Evolutionary conservation across 768 basidiomycete species (phyloP).

Genomic region (Phanerochaete carnosa): DNA sequence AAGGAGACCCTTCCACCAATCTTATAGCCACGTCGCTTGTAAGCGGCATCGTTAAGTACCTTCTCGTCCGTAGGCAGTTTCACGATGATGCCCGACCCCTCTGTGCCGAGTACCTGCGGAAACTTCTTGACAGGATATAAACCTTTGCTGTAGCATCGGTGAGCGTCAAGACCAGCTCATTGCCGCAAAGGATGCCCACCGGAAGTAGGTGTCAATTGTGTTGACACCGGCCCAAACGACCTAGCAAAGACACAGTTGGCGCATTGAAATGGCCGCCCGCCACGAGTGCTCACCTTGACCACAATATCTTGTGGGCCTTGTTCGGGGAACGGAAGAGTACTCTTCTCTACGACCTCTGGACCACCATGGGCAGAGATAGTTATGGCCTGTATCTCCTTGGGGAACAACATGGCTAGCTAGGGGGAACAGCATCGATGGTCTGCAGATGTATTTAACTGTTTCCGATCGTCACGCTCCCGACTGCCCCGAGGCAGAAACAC

Average conservation of each 20-base stretch:
- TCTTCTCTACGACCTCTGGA: constrained; percentile 72
- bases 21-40: constrained; percentile 58
- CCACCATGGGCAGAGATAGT: constrained; percentile 73
- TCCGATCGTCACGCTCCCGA: too few species aligned
- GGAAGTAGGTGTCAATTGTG: constrained; percentile 82
- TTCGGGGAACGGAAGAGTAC: constrained; percentile 60
- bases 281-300: constrained; percentile 34
- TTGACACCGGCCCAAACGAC: constrained; percentile 80
- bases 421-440: not conserved
- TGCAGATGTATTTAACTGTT: too few species aligned
- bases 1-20: constrained; percentile 71
- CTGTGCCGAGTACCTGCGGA: constrained; percentile 72
- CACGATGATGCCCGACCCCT: constrained; percentile 75
- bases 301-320: constrained; percentile 59
- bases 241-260: constrained; percentile 28
- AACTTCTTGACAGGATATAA: constrained; percentile 56
- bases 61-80: constrained; percentile 64
- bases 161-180: not conserved
- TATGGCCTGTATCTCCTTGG: constrained; percentile 65
- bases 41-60: constrained; percentile 60
- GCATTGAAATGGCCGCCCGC: not conserved
- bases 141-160: constrained; percentile 53
- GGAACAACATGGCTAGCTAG: constrained; percentile 43
- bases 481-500: too few species aligned
- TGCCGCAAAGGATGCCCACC: constrained; percentile 35